Conservation (phyloP, 73 alveolate species). For the Breviolum minutum region DNA sequence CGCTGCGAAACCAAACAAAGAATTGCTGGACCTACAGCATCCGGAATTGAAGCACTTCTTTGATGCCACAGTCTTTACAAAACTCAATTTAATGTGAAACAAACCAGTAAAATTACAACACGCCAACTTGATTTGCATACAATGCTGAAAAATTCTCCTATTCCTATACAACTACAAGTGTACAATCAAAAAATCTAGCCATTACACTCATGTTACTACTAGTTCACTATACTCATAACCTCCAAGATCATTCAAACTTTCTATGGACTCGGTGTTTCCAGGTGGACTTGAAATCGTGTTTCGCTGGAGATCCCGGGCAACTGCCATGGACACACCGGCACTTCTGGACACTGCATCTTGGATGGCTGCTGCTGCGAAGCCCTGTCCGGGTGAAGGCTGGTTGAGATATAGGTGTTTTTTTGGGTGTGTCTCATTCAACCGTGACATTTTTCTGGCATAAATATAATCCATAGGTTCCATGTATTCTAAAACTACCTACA, state of each 20-base stretch:
- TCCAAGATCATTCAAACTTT: neutral
- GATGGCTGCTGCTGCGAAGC: conserved; percentile 93
- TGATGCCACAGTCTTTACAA: too few species aligned
- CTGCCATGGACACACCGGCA: conserved; percentile 95
- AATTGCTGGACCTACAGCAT: too few species aligned
- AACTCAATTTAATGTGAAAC: too few species aligned
- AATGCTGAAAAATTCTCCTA: too few species aligned
- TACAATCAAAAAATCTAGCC: neutral
- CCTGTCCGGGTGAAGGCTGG: neutral
- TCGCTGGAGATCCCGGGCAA: conserved; percentile 9
- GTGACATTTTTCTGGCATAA: neutral
- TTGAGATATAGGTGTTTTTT: neutral
- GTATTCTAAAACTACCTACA: too few species aligned
- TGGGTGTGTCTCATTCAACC: neutral
- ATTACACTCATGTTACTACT: too few species aligned
- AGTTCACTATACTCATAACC: neutral
- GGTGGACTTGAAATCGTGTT: too few species aligned
- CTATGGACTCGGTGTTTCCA: neutral
- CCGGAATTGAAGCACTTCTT: too few species aligned
- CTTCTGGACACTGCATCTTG: conserved; percentile 90
- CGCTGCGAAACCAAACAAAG: too few species aligned
- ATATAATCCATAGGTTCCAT: neutral
- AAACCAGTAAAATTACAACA: neutral
- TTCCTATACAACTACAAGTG: neutral
- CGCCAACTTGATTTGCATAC: too few species aligned